Evolutionary conservation across 2,329 filamentous ascomycete species (phyloP).

Genomic region (Ceratocystis cubensis): DNA sequence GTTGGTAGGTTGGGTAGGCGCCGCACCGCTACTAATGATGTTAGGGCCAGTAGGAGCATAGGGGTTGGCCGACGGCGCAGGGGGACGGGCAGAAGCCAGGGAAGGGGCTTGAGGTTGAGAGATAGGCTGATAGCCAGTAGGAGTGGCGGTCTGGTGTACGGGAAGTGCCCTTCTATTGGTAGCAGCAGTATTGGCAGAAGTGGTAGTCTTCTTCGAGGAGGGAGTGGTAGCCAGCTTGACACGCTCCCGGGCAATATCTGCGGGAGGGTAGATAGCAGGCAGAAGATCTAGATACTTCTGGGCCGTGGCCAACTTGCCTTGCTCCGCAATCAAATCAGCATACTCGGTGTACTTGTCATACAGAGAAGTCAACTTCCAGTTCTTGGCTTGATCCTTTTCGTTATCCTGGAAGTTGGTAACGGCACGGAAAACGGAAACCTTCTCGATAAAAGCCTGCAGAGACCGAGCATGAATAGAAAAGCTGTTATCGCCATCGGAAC

Average conservation of each 20-base stretch:
- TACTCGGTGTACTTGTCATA: constrained; percentile 97
- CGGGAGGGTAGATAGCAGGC: constrained; percentile 69
- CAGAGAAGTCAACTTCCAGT: constrained; percentile 77
- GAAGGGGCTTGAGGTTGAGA: constrained; percentile 10
- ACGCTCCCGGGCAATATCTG: constrained; percentile 73
- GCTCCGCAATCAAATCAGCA: constrained; percentile 82
- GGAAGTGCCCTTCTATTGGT: constrained; percentile 19
- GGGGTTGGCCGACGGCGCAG: constrained; percentile 25
- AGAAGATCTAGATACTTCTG: constrained; percentile 86
- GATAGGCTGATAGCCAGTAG: constrained; percentile 27
- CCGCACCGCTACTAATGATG: constrained; percentile 9
- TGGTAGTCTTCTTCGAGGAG: constrained; percentile 25
- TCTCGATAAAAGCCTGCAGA: constrained; percentile 90
- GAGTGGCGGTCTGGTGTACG: constrained; percentile 26
- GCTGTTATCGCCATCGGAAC: constrained; percentile 57
- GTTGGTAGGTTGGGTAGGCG: constrained; percentile 20
- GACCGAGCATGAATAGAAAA: constrained; percentile 86
- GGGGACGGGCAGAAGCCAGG: constrained; percentile 24
- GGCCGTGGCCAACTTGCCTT: constrained; percentile 74
- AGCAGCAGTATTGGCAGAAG: constrained; percentile 24
- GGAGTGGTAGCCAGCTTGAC: constrained; percentile 66
- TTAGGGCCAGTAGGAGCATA: constrained; percentile 20
- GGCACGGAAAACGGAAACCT: constrained; percentile 91
- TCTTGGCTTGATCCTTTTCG: constrained; percentile 56
- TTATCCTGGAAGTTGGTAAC: constrained; percentile 82